Evolutionary conservation across 2,329 filamentous ascomycete genomes (phyloP), one percentile per base, ranked within the genome.

Genomic region (Aureobasidium subglaciale): DNA sequence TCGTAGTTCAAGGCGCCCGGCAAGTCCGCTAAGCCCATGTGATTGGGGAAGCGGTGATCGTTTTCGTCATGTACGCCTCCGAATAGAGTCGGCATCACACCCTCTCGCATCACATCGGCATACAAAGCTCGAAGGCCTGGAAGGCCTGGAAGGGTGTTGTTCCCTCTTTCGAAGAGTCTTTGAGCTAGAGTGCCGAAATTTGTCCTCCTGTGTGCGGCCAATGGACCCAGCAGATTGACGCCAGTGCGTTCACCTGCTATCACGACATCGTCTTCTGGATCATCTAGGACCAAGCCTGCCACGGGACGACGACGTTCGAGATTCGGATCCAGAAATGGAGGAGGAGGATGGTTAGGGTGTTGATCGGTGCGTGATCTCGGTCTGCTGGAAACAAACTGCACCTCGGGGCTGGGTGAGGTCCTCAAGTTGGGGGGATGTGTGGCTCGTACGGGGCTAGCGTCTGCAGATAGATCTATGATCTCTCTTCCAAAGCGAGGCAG

Each of bases 361-460:
- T 38, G 53, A 7, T 45, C 38, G 15, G 49, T 55, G 27, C 52
- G 56, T 41, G 57, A 54, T 59, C 59, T 29, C 60, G 56, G 45
- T 63, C 60, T 34, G 59, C 48, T 42, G 27, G 59, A 63, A n/a
- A 77, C 59, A 61, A 81, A 78, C 57, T 80, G 70, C 7, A 82
- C 72, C 49, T 81, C 78, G 2, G 77, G 59, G 40, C 59, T 59
- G 11, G 57, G 55, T 38, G 24, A 32, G 56, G 30, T 62, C 59
- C 37, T 57, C 15, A 29, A 78, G 3, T 76, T 59, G 32, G 56
- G 58, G 15, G 58, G 55, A 38, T 22, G 37, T 46, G 27, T 60
- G 59, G 38, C 40, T 60, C 37, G 62, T 60, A 56, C 46, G 27
- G 41, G 35, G 54, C 55, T 59, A 10, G 59, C 56, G 20, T 62